phyloP scores from a whole-genome alignment of 352 stramenopile species.

The Pythium folliculosum region DNA sequence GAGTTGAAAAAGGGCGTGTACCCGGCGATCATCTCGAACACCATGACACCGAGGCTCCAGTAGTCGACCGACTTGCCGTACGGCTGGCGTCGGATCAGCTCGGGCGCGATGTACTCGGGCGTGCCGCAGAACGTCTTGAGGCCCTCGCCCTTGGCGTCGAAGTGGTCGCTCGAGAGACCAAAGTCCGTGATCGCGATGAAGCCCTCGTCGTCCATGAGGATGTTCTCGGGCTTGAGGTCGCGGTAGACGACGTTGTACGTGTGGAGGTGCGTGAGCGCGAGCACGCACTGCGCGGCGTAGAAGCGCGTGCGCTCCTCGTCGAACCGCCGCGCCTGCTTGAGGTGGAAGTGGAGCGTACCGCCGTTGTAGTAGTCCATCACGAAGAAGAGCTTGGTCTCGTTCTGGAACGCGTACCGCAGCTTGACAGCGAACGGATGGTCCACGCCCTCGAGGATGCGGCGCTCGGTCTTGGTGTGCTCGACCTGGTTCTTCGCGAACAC shows the following conservation, averaged over 20 bases:
- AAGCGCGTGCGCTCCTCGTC: conserved; percentile 64
- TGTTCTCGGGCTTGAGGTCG: conserved; percentile 94
- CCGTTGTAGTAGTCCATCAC: conserved; percentile 91
- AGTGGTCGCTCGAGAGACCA: conserved; percentile 78
- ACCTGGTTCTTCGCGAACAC: conserved; percentile 90
- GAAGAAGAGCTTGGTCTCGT: conserved; percentile 82
- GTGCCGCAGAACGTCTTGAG: conserved; percentile 85
- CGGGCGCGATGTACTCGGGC: conserved; percentile 83
- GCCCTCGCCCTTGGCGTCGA: conserved; percentile 71
- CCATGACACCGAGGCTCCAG: conserved; percentile 85
- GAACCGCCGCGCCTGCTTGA: conserved; percentile 73
- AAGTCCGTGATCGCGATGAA: conserved; percentile 90
- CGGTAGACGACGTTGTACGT: conserved; percentile 92
- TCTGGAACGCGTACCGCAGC: conserved; percentile 88
- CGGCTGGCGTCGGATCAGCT: conserved; percentile 70
- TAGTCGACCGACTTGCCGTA: conserved; percentile 88
- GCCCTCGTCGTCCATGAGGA: conserved; percentile 83
- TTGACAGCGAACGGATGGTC: conserved; percentile 88
- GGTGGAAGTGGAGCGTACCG: conserved; percentile 82
- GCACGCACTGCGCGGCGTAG: conserved; percentile 83
- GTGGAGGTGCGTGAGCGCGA: conserved; percentile 82
- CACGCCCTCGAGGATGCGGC: conserved; percentile 81
- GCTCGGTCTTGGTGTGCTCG: conserved; percentile 92
- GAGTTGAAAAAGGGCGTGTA: conserved; percentile 80
- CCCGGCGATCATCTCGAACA: conserved; percentile 84